phyloP scores from a whole-genome alignment of 2,329 filamentous ascomycete genomes.

The Clarireedia homoeocarpa region DNA sequence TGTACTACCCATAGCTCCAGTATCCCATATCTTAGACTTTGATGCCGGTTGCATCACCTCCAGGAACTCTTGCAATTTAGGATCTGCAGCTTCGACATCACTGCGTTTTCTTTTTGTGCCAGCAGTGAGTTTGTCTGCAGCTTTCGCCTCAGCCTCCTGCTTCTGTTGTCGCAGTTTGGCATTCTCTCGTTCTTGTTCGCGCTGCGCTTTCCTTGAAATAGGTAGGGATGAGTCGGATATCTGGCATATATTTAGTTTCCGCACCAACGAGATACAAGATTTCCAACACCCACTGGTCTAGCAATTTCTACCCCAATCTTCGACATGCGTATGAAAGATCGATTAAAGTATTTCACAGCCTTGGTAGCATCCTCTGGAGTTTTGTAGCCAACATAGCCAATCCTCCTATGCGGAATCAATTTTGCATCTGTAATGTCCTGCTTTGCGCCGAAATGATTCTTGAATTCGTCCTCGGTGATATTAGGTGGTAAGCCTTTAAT shows the following conservation, averaged over 20 bases:
- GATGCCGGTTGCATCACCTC: constrained; percentile 68
- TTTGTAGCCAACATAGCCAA: constrained; percentile 94
- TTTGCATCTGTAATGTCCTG: constrained; percentile 83
- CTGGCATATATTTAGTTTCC: constrained; percentile 12
- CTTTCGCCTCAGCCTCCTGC: constrained; percentile 15
- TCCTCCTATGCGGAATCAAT: constrained; percentile 79
- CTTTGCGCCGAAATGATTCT: constrained; percentile 76
- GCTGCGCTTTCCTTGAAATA: constrained; percentile 32
- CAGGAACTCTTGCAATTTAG: constrained; percentile 80
- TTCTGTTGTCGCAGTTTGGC: constrained; percentile 17
- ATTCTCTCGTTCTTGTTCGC: constrained; percentile 28
- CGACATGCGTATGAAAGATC: constrained; percentile 90
- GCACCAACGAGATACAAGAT: not conserved
- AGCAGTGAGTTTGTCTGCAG: constrained; percentile 32
- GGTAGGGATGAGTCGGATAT: constrained; percentile 32
- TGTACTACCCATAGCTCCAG: constrained; percentile 38
- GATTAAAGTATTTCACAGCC: constrained; percentile 93
- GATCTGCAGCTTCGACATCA: constrained; percentile 53
- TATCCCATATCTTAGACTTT: constrained; percentile 55
- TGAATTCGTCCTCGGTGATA: constrained; percentile 77
- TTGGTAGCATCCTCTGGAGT: constrained; percentile 69
- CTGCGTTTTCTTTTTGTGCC: constrained; percentile 58
- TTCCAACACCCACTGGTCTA: constrained; percentile 55
- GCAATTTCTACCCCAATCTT: constrained; percentile 87
- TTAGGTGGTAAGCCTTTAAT: constrained; percentile 79